phyloP scores from a whole-genome alignment of 805 yeast genomes.

The Cyberlindnera galapagoensis region DNA sequence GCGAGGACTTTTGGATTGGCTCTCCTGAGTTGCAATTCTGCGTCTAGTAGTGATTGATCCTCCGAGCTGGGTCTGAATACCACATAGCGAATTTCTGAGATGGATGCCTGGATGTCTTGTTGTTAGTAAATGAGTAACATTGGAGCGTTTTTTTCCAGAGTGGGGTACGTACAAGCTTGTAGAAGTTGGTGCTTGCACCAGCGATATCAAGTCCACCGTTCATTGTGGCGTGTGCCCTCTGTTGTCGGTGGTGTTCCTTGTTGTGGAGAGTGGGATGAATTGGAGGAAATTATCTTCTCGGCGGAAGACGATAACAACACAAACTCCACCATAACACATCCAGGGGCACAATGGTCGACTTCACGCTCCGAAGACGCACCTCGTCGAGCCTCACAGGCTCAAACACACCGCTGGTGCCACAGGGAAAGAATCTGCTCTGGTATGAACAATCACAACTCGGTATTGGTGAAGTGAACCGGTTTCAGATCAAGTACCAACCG shows the following conservation, averaged over 20 bases:
- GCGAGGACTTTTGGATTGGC: slow-evolving; percentile 30
- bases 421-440: slow-evolving; percentile 10
- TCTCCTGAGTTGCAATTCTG: slow-evolving; percentile 32
- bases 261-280: no score
- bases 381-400: no score
- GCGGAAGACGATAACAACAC: no score
- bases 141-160: no score
- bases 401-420: no score
- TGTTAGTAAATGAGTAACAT: no score
- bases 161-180: slow-evolving; percentile 17
- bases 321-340: no score
- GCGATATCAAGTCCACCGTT: slow-evolving; percentile 16
- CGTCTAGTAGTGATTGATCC: slow-evolving; percentile 36
- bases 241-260: no score
- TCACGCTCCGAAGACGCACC: no score
- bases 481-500: slow-evolving; percentile 5
- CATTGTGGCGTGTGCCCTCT: no score
- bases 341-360: no score
- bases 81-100: slow-evolving; percentile 16
- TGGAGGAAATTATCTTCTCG: no score
- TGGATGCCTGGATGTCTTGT: slow-evolving; percentile 5
- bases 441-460: slow-evolving; percentile 9
- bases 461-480: slow-evolving; percentile 19
- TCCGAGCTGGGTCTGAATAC: slow-evolving; percentile 19
- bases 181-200: slow-evolving; percentile 16